Evolutionary conservation across 2,329 filamentous ascomycete genomes (phyloP).

Genomic region (Aureobasidium sp.): DNA sequence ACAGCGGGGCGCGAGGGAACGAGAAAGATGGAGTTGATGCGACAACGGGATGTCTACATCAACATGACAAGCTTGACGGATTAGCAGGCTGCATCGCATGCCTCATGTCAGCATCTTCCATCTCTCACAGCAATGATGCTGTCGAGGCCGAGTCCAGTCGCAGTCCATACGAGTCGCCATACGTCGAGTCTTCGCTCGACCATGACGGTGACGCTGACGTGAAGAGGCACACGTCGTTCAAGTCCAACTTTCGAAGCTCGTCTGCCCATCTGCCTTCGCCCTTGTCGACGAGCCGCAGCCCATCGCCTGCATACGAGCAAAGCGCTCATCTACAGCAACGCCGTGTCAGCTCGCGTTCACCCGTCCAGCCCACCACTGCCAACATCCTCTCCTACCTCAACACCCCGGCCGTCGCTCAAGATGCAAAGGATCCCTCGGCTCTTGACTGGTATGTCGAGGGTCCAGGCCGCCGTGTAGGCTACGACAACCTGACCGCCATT

Average conservation of each 20-base stretch:
- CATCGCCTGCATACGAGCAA: constrained; percentile 18
- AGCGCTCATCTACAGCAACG: constrained; percentile 23
- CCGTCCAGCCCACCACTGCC: constrained; percentile 24
- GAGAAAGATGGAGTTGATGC: not conserved
- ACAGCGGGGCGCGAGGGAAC: not conserved
- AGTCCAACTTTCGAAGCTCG: constrained; percentile 47
- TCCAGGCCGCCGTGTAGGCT: constrained; percentile 78
- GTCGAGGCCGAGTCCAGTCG: constrained; percentile 40
- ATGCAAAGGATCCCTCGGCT: constrained; percentile 36
- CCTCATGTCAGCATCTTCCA: constrained; percentile 28
- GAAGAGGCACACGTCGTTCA: constrained; percentile 51
- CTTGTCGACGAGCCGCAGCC: constrained; percentile 23
- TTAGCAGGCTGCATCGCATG: constrained; percentile 15
- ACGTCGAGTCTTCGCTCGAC: constrained; percentile 33
- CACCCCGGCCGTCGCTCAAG: constrained; percentile 20
- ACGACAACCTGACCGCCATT: constrained; percentile 93
- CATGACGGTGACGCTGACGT: constrained; percentile 30
- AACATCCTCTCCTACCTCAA: constrained; percentile 36
- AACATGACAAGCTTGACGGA: not conserved
- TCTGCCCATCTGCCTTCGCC: constrained; percentile 37
- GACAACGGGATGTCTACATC: not conserved
- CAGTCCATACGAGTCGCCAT: constrained; percentile 30
- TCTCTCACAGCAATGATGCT: constrained; percentile 23
- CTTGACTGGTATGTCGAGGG: constrained; percentile 85
- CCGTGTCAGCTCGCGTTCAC: constrained; percentile 16